Percentiles rank a stretch among this genome's conserved stretches.
These are phyloP conservation scores for Deinandra increscens DNA, from an alignment of 129 eudicot genomes.

Conservation along the genomic window DNA sequence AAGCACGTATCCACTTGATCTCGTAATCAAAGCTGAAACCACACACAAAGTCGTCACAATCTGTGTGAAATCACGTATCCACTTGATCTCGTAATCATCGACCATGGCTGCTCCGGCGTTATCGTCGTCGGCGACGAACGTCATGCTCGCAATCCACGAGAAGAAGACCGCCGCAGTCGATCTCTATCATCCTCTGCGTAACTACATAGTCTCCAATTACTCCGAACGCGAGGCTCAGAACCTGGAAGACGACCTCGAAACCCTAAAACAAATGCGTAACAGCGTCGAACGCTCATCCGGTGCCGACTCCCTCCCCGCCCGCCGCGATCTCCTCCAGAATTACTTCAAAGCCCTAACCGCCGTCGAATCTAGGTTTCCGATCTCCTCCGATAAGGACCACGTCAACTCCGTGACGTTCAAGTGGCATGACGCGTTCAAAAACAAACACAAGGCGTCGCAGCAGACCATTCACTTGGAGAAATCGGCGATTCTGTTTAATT, in stretches of 20 bases:
- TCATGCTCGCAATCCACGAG: constrained; percentile 89
- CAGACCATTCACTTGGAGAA: constrained; percentile 83
- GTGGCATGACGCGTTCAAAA: constrained; percentile 92
- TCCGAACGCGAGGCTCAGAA: constrained; percentile 94
- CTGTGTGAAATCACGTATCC: constrained; percentile 10
- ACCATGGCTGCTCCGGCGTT: constrained; percentile 73
- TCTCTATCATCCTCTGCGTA: constrained; percentile 88
- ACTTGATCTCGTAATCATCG: constrained; percentile 21
- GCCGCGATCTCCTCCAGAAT: constrained; percentile 67
- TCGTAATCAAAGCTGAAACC: not conserved
- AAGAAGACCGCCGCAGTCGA: constrained; percentile 73
- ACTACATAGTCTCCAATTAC: constrained; percentile 77
- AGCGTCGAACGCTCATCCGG: constrained; percentile 46
- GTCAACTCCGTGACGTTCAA: constrained; percentile 68
- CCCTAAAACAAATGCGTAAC: constrained; percentile 66
- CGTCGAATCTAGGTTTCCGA: constrained; percentile 86
- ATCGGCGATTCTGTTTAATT: constrained; percentile 84
- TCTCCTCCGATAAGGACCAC: constrained; percentile 79
- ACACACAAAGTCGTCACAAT: not conserved
- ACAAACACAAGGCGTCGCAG: constrained; percentile 62
- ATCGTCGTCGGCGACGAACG: constrained; percentile 60
- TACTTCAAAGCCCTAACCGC: constrained; percentile 78
- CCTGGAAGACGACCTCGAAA: constrained; percentile 90
- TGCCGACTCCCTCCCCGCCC: constrained; percentile 60
- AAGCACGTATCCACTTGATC: not conserved